Base-by-base conservation (phyloP, 2,329 filamentous ascomycete species). In the Aspergillus tamarii region DNA sequence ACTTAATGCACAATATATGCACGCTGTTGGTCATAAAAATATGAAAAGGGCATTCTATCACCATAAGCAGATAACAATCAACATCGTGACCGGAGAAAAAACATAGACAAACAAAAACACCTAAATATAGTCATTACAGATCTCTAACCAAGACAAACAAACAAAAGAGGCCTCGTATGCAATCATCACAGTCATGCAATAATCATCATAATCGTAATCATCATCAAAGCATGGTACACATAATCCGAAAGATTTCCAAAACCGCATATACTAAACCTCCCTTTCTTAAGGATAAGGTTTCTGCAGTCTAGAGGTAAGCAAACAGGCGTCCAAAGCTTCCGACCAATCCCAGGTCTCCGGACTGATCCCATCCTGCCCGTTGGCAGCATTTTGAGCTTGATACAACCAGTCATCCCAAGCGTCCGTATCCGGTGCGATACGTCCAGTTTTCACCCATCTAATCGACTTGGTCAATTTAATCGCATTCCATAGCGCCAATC, bases 401-500 rank as follows among this genome's bases (percentile, higher is more conserved):
- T 67, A 68, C 4, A 88, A 77, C 87, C 87, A 88, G 60, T 75
- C 66, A 48, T 79, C 77, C 86, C 86, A 88, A 64, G 84, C 78
- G 0, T 76, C 69, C 1, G 85, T 87, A n/a, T 74, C 73, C 0
- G 87, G 86, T 0, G 85, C 84, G 0, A 84, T 84, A n/a, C 83
- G 82, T 60, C 81, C 83, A 39, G 80, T 77, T 60, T 77, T 75
- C 4, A 86, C 84, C 87, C 87, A 89, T 7, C 80, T 82, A 0
- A 78, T 84, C 26, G 78, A 77, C 68, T 80, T 74, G 1, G 86
- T 87, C 70, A 84, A 84, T 19, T 84, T 79, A 57, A 88, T 86
- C 2, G 84, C 85, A 68, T 82, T 86, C 86, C 86, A 88, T 60
- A 88, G 73, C 2, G 84, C 87, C 10, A 83, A 74, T 1, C 85